These are phyloP conservation scores for Umbilicus rupestris DNA, from an alignment of 164 flowering plant species.

Conservation along the genomic window DNA sequence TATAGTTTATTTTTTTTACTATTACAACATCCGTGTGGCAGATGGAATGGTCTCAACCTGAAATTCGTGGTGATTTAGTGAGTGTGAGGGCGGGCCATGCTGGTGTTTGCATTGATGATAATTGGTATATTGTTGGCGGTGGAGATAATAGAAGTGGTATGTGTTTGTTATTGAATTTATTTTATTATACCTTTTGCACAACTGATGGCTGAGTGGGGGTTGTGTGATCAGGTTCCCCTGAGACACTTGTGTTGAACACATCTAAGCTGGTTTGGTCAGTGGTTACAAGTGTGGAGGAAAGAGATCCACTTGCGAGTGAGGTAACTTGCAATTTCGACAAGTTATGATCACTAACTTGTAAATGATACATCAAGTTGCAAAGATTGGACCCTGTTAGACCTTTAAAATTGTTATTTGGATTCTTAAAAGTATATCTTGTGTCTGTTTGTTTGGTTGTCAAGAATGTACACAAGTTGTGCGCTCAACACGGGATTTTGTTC, in stretches of 20 bases:
- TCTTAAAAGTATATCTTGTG: not conserved
- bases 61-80: slow-evolving; percentile 61
- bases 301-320: slow-evolving; percentile 95
- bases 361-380: not conserved
- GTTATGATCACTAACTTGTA: not conserved
- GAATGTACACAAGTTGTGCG: not conserved
- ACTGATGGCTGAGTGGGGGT: not conserved
- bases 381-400: not conserved
- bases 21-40: slow-evolving; percentile 22
- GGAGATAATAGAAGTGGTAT: slow-evolving; percentile 89
- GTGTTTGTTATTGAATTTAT: slow-evolving; percentile 9
- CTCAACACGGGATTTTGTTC: not conserved
- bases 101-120: slow-evolving; percentile 49
- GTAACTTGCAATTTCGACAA: slow-evolving; percentile 22
- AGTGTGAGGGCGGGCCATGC: slow-evolving; percentile 93
- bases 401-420: not conserved
- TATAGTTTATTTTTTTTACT: not conserved
- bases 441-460: not conserved
- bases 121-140: slow-evolving; percentile 92
- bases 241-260: slow-evolving; percentile 67
- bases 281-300: slow-evolving; percentile 50
- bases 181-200: not conserved
- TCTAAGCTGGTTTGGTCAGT: slow-evolving; percentile 71
- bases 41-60: slow-evolving; percentile 97
- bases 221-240: slow-evolving; percentile 50